phyloP scores from a whole-genome alignment of 768 basidiomycete genomes.

The Glaciozyma martinii region DNA sequence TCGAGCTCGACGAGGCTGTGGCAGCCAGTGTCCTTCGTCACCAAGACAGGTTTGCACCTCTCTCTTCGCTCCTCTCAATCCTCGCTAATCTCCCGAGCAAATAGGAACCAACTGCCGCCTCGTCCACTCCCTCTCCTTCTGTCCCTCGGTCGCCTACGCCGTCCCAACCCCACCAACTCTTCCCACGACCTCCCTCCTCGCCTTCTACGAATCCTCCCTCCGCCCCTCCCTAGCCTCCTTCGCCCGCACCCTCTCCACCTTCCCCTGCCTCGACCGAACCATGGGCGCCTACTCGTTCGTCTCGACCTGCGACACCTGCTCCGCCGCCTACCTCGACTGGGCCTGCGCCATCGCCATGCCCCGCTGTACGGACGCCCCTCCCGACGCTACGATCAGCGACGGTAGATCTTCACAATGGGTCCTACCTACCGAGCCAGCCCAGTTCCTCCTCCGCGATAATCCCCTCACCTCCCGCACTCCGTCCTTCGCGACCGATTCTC shows the following conservation, averaged over 20 bases:
- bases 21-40: constrained; percentile 61
- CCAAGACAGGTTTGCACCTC: constrained; percentile 56
- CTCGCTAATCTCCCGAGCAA: background rate
- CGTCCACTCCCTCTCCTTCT: constrained; percentile 62
- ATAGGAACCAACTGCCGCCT: constrained; percentile 63
- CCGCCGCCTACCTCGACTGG: constrained; percentile 64
- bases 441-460: constrained; percentile 17
- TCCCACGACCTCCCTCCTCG: constrained; percentile 50
- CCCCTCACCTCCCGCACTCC: constrained; percentile 32
- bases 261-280: constrained; percentile 53
- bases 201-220: constrained; percentile 33
- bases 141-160: constrained; percentile 60
- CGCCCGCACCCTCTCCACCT: constrained; percentile 59
- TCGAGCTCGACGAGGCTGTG: constrained; percentile 46
- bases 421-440: constrained; percentile 4
- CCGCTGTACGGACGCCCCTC: constrained; percentile 54
- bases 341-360: constrained; percentile 65
- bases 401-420: constrained; percentile 3
- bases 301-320: constrained; percentile 66
- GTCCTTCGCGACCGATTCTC: constrained; percentile 16
- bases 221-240: constrained; percentile 58
- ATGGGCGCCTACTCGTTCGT: constrained; percentile 70
- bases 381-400: background rate
- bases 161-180: constrained; percentile 54
- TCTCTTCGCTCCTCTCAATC: background rate